Conservation (phyloP, 495 filamentous ascomycete genomes). For the Neurospora sp. region DNA sequence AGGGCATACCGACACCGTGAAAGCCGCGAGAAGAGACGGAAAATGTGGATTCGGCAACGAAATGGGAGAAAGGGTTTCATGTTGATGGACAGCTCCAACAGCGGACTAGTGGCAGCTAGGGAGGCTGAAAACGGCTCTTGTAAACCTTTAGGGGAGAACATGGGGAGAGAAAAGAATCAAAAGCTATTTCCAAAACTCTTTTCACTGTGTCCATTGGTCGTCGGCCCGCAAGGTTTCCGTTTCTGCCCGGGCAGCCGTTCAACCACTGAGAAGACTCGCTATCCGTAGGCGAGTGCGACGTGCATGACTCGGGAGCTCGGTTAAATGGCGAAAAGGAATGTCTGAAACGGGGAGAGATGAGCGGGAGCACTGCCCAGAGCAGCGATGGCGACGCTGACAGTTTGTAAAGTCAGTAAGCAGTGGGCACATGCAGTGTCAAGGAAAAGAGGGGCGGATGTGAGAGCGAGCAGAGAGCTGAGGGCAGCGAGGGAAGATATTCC, state of each 20-base stretch:
- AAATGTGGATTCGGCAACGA: neutral
- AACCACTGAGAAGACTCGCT: neutral
- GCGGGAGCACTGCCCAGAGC: neutral
- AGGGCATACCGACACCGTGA: neutral
- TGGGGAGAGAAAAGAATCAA: neutral
- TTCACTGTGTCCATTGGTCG: neutral
- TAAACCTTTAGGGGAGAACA: neutral
- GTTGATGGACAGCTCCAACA: neutral
- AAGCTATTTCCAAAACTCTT: neutral
- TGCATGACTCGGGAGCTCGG: neutral
- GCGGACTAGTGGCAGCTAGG: neutral
- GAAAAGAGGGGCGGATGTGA: neutral
- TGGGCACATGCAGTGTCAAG: neutral
- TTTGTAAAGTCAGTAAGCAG: neutral
- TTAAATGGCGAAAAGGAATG: neutral
- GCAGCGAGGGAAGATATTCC: neutral
- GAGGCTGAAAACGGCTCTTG: neutral
- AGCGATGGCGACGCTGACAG: neutral
- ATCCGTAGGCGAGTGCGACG: neutral
- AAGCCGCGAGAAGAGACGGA: neutral
- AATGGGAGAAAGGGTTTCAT: neutral
- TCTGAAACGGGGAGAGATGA: neutral
- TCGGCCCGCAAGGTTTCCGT: neutral
- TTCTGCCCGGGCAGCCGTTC: neutral
- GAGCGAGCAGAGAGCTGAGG: neutral